These are phyloP conservation scores for Saitoella complicata DNA, from an alignment of 805 yeast species.

Conservation along the genomic window DNA sequence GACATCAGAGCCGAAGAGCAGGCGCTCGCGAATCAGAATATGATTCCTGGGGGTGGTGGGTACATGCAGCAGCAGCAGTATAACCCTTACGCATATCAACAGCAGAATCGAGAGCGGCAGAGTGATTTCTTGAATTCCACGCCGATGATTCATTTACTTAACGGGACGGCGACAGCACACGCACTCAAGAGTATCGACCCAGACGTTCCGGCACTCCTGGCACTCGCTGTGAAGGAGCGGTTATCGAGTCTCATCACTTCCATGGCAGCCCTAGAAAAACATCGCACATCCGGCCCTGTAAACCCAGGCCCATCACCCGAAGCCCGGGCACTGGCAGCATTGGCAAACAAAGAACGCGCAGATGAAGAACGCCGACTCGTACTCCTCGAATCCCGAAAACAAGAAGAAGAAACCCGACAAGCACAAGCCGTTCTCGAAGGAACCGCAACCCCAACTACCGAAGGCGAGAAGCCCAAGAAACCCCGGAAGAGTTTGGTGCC, in stretches of 20 bases:
- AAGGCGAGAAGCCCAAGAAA: too few relatives aligned
- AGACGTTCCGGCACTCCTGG: slow-evolving; percentile 1
- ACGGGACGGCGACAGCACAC: not conserved
- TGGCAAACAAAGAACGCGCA: slow-evolving; percentile 1
- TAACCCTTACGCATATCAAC: too few relatives aligned
- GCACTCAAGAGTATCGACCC: not conserved
- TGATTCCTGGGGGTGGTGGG: too few relatives aligned
- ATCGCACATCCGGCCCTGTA: not conserved
- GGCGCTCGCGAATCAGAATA: too few relatives aligned
- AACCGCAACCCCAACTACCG: too few relatives aligned
- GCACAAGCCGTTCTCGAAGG: not conserved
- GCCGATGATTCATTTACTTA: not conserved
- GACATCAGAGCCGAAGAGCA: too few relatives aligned
- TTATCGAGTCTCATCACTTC: not conserved
- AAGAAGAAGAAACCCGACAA: slow-evolving; percentile 1
- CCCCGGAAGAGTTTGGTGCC: too few relatives aligned
- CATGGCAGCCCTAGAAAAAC: slow-evolving; percentile 1
- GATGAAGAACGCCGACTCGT: not conserved
- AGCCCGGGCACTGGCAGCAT: not conserved
- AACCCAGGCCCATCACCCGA: not conserved
- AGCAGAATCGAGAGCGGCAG: not conserved
- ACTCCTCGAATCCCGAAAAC: not conserved
- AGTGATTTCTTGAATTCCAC: not conserved
- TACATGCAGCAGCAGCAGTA: too few relatives aligned
- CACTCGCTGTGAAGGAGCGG: not conserved